Evolutionary conservation across 78 protist genomes (phyloP).

Genomic region (Guillardia theta): DNA sequence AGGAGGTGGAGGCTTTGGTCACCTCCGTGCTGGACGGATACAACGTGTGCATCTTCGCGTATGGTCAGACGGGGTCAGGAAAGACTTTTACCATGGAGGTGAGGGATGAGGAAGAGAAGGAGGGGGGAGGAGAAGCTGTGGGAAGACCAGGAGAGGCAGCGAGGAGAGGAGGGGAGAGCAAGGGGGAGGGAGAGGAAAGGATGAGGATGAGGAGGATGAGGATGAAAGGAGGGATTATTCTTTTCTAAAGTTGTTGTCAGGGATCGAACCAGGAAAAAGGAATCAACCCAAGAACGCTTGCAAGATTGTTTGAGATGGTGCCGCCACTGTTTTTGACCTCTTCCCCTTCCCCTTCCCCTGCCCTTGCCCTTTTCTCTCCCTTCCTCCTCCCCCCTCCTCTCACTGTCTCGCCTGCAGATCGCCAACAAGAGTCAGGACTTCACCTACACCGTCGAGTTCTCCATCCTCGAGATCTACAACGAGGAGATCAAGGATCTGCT

Average conservation of each 20-base stretch:
- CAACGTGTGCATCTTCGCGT: slow-evolving; percentile 86
- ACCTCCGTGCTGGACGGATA: slow-evolving; percentile 80
- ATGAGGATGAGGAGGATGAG: no score
- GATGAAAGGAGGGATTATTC: no score
- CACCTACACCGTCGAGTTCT: background rate
- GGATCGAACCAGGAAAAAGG: no score
- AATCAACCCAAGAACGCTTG: slow-evolving; percentile 43
- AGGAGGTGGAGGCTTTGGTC: slow-evolving; percentile 73
- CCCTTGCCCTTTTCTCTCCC: no score
- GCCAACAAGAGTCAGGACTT: background rate
- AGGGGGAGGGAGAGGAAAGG: background rate
- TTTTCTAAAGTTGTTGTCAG: no score
- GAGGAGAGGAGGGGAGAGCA: background rate
- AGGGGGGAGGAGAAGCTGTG: background rate
- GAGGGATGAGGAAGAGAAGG: background rate
- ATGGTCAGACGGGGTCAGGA: slow-evolving; percentile 86
- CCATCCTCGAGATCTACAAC: slow-evolving; percentile 53
- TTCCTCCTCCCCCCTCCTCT: no score
- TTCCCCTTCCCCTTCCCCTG: no score
- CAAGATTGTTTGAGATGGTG: background rate
- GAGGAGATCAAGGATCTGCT: slow-evolving; percentile 50
- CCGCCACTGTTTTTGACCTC: no score
- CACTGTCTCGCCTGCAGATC: no score
- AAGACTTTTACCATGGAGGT: slow-evolving; percentile 71
- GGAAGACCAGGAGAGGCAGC: background rate